Base-by-base conservation (phyloP, 108 stramenopile genomes). In the Ochromonas danica region DNA sequence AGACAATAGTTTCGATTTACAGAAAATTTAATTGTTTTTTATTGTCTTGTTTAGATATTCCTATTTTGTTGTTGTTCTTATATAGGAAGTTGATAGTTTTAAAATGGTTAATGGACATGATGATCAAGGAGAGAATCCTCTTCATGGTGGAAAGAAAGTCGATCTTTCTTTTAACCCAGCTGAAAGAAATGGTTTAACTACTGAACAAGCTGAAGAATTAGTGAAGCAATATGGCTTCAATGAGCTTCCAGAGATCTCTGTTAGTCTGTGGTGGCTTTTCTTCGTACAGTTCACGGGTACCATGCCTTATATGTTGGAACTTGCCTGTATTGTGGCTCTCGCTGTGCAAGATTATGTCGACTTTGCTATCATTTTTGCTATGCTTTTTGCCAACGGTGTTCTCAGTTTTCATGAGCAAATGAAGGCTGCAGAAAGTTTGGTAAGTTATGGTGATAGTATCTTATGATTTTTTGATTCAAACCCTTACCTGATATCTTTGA, bases 321-420 rank as follows among this genome's bases (percentile, higher is more conserved):
- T 89, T 36, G 84, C 85, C 0, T 81, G 81, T 38, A 77, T 89
- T 25, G 62, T 89, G n/a, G 30, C 79, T 61, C 40, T 71, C 27
- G 86, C 80, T 6, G 84, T 88, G 10, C 70, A 63, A 43, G 89
- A 90, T 43, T 90, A 79, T 28, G 40, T 75, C 30, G 88, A 90
- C 71, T 90, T 89, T 60, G 88, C 79, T 0, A 88, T 90, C 39
- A 86, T 90, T 22, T 40, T 79, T 14, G 90, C 80, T 33, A 89
- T 93, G 82, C 83, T 91, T 17, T 17, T 89, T 40, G 79, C 91
- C 62, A 93, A 93, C 79, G 92, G 84, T 0, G 0, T 79, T n/a
- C 61, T 84, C 38, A 90, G 91, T 40, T 93, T 92, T 71, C 81
- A 79, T 3, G 93, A 93, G 80, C 90, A 91, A 75, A 87, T 86